Conservation (phyloP, 345 rosid genomes). For the Turnera subulata region DNA sequence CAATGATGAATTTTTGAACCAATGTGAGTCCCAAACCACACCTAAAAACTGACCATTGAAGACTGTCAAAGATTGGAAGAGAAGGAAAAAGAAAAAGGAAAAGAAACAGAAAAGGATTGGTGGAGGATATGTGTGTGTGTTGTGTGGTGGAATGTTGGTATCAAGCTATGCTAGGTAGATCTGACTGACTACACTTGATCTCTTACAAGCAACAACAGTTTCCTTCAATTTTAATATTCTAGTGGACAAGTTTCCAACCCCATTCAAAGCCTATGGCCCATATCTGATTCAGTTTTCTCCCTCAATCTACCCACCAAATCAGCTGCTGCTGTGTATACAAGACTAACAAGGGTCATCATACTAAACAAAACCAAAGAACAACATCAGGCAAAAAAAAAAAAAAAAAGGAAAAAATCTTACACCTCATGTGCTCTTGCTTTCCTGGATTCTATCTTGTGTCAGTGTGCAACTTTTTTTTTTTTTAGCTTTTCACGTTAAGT, state of each 20-base stretch:
- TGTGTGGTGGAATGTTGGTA: slow-evolving; percentile 41
- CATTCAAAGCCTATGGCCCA: slow-evolving; percentile 26
- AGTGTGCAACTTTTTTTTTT: not conserved
- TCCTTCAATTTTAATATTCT: slow-evolving; percentile 26
- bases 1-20: slow-evolving; percentile 1
- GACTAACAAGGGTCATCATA: not conserved
- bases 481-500: no score
- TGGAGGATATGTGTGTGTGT: slow-evolving; percentile 2
- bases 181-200: not conserved
- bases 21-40: not conserved
- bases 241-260: slow-evolving; percentile 24
- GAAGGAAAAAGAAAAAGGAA: not conserved
- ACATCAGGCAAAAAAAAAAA: slow-evolving; percentile 7
- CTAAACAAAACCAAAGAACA: not conserved
- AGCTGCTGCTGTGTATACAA: not conserved
- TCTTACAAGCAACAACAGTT: slow-evolving; percentile 1
- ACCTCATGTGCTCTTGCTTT: slow-evolving; percentile 7
- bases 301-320: slow-evolving; percentile 2
- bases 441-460: not conserved
- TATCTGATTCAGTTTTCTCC: slow-evolving; percentile 7
- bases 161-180: slow-evolving; percentile 18
- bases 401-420: slow-evolving; percentile 7
- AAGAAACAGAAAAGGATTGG: not conserved
- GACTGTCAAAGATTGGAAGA: slow-evolving; percentile 19
- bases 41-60: slow-evolving; percentile 21